Percentiles rank a stretch among this genome's conserved stretches.
Evolutionary conservation across 2,329 filamentous ascomycete species (phyloP).

Genomic region (Botrytis pseudocinerea): DNA sequence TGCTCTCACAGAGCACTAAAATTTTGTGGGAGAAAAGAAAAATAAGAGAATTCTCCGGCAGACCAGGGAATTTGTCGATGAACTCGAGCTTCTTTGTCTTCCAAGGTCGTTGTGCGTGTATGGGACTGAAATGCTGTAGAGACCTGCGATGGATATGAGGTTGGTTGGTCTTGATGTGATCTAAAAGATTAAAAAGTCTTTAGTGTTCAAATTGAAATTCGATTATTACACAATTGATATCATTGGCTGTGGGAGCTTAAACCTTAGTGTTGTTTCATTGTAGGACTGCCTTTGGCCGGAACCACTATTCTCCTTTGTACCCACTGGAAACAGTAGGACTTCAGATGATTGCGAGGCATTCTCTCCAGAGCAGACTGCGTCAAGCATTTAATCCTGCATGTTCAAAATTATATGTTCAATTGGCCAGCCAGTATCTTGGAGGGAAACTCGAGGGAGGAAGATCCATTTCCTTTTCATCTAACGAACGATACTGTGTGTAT

Average conservation of each 20-base stretch:
- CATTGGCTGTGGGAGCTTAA: slow-evolving; percentile 2
- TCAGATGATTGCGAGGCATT: neutral
- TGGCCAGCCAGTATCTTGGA: neutral
- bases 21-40: slow-evolving; percentile 1
- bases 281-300: neutral
- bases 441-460: too few species aligned
- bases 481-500: neutral
- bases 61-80: neutral
- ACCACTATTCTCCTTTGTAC: neutral
- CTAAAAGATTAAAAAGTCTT: slow-evolving; percentile 5
- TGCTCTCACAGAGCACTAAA: slow-evolving; percentile 17
- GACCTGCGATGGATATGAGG: neutral
- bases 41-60: neutral
- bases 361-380: neutral
- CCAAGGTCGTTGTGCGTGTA: neutral
- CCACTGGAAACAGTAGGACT: neutral
- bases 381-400: too few species aligned
- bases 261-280: neutral
- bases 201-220: neutral
- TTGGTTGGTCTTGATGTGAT: neutral
- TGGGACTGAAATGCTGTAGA: neutral
- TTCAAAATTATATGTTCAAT: neutral
- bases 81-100: neutral
- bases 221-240: slow-evolving; percentile 15
- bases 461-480: neutral